phyloP scores from a whole-genome alignment of 2,329 filamentous ascomycete species.

The Pochonia chlamydosporia region DNA sequence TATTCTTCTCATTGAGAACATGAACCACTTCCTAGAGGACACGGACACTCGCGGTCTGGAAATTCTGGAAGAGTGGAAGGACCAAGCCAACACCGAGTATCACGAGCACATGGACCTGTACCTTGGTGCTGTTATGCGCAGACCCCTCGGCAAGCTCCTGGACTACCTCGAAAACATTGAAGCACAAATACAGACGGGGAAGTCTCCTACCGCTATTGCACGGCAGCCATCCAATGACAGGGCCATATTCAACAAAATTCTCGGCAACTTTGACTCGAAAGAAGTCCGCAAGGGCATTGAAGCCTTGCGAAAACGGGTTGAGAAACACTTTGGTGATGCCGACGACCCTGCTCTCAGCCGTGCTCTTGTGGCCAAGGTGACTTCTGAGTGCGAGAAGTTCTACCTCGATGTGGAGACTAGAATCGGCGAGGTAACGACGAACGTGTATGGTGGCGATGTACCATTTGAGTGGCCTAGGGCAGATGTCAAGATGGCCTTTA shows the following conservation, averaged over 20 bases:
- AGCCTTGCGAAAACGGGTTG: constrained; percentile 80
- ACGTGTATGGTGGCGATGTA: constrained; percentile 60
- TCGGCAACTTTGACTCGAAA: constrained; percentile 73
- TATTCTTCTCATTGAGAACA: constrained; percentile 95
- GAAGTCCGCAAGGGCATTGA: constrained; percentile 90
- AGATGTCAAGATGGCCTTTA: constrained; percentile 57
- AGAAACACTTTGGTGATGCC: constrained; percentile 94
- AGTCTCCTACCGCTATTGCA: constrained; percentile 60
- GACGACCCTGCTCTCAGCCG: constrained; percentile 65
- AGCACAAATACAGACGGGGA: constrained; percentile 56
- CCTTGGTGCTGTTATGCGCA: constrained; percentile 77
- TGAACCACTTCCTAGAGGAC: constrained; percentile 95
- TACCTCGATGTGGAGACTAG: constrained; percentile 57
- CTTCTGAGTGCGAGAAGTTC: constrained; percentile 56
- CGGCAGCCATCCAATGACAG: constrained; percentile 79
- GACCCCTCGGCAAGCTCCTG: constrained; percentile 83
- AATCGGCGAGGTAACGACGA: constrained; percentile 53
- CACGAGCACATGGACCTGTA: constrained; percentile 84
- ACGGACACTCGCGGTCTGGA: constrained; percentile 70
- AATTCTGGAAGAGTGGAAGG: constrained; percentile 77
- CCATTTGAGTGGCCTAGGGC: constrained; percentile 60
- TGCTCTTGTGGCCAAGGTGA: constrained; percentile 51
- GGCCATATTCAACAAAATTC: constrained; percentile 76
- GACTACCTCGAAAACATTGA: constrained; percentile 91
- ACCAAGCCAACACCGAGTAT: constrained; percentile 71